phyloP scores from a whole-genome alignment of 257 asterid species.

The Sherardia arvensis region DNA sequence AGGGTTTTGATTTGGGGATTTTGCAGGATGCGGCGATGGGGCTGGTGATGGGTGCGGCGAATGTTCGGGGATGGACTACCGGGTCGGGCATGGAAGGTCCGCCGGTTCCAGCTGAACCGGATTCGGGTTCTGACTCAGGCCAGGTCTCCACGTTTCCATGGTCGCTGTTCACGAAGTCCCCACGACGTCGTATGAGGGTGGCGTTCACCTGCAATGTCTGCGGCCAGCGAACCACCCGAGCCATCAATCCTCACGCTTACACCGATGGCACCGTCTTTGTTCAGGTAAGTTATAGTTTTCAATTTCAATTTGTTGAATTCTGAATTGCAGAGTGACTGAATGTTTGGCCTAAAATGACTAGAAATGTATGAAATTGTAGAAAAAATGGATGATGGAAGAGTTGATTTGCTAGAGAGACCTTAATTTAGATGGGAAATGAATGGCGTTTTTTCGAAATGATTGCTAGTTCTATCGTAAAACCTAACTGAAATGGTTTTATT shows the following conservation, averaged over 20 bases:
- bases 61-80: slow-evolving; percentile 89
- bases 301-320: background rate
- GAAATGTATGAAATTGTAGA: background rate
- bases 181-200: slow-evolving; percentile 90
- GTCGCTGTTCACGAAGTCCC: slow-evolving; percentile 94
- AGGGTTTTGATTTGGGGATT: background rate
- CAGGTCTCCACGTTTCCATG: slow-evolving; percentile 84
- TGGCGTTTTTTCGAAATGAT: background rate
- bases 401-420: background rate
- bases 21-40: slow-evolving; percentile 90
- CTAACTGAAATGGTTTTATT: background rate
- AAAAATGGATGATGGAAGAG: background rate
- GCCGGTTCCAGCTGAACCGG: slow-evolving; percentile 49
- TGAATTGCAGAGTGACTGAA: background rate
- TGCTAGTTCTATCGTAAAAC: background rate
- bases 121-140: slow-evolving; percentile 29
- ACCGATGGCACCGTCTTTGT: slow-evolving; percentile 97
- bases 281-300: slow-evolving; percentile 70
- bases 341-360: background rate
- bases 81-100: slow-evolving; percentile 98
- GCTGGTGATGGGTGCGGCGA: slow-evolving; percentile 70
- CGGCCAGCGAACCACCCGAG: slow-evolving; percentile 95
- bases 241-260: slow-evolving; percentile 95
- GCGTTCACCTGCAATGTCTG: slow-evolving; percentile 92
- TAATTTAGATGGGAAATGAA: background rate